A percentile compares a stretch with the other conserved stretches of the same genome.
These are phyloP conservation scores for Sequoiadendron giganteum DNA, from an alignment of 75 land plant genomes.

Conservation along the genomic window DNA sequence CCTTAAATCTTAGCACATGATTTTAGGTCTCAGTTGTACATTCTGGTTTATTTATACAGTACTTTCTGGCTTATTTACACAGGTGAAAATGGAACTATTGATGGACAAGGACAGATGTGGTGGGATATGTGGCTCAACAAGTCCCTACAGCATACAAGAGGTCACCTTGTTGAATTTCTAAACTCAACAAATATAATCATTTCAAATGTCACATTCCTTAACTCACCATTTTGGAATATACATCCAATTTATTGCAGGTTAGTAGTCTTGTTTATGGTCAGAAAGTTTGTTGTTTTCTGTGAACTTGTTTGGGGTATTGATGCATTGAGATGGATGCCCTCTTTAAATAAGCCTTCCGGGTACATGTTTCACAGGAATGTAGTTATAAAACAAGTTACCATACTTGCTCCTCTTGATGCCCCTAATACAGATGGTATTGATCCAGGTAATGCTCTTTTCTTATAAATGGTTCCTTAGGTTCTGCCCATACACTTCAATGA, in stretches of 20 bases:
- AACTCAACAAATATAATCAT: constrained; percentile 72
- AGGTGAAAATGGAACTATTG: constrained; percentile 96
- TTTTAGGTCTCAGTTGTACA: background rate
- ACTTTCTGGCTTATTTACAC: constrained; percentile 5
- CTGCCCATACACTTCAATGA: background rate
- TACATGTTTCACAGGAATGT: constrained; percentile 55
- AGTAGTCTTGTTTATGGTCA: background rate
- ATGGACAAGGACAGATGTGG: constrained; percentile 96
- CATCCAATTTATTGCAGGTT: constrained; percentile 96
- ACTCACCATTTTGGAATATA: constrained; percentile 96
- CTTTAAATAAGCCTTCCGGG: background rate
- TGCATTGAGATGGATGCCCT: background rate
- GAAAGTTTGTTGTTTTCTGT: background rate
- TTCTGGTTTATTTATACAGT: background rate
- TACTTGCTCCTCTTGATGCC: constrained; percentile 77
- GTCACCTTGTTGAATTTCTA: constrained; percentile 83
- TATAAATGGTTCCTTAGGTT: background rate
- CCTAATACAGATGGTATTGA: constrained; percentile 94
- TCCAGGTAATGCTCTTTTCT: constrained; percentile 49
- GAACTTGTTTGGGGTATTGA: background rate
- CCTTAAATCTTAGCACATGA: background rate
- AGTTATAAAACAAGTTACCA: constrained; percentile 62
- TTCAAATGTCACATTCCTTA: constrained; percentile 77
- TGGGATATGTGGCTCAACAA: constrained; percentile 86
- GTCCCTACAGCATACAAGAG: constrained; percentile 83